These are phyloP conservation scores for Malassezia sp. DNA, from an alignment of 1,284 basidiomycete genomes.

Conservation along the genomic window DNA sequence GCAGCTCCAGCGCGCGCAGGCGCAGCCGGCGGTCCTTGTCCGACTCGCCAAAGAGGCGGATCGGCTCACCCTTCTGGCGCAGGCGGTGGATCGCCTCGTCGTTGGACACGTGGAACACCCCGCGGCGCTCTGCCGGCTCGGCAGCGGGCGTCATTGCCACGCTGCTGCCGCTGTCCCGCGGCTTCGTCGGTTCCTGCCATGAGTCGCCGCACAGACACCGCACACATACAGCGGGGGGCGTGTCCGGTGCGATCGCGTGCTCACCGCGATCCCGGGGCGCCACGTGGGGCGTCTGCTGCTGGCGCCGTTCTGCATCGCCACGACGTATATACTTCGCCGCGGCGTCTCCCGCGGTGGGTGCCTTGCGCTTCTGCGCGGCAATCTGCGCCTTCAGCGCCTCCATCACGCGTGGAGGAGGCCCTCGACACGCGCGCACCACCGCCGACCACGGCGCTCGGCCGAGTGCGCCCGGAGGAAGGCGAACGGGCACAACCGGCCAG, in stretches of 20 bases:
- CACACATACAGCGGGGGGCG: no score
- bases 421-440: conserved; percentile 1
- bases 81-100: conserved; percentile 81
- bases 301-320: conserved; percentile 28
- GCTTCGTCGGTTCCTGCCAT: background rate
- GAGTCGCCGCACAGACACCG: no score
- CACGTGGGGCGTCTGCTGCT: conserved; percentile 7
- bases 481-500: conserved; percentile 7
- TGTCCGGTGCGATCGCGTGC: background rate
- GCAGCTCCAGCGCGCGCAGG: conserved; percentile 79
- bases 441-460: conserved; percentile 1
- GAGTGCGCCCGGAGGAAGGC: conserved; percentile 3
- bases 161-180: conserved; percentile 11
- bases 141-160: conserved; percentile 1
- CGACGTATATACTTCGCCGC: conserved; percentile 30
- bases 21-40: conserved; percentile 85
- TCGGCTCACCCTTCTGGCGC: conserved; percentile 80
- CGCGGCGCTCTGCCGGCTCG: no score
- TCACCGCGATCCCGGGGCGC: background rate
- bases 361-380: conserved; percentile 61
- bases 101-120: conserved; percentile 73
- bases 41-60: conserved; percentile 84
- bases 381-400: conserved; percentile 79
- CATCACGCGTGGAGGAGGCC: conserved; percentile 51
- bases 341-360: conserved; percentile 50